Evolutionary conservation across 2,329 filamentous ascomycete species (phyloP).

Genomic region (Sclerotinia trifoliorum): DNA sequence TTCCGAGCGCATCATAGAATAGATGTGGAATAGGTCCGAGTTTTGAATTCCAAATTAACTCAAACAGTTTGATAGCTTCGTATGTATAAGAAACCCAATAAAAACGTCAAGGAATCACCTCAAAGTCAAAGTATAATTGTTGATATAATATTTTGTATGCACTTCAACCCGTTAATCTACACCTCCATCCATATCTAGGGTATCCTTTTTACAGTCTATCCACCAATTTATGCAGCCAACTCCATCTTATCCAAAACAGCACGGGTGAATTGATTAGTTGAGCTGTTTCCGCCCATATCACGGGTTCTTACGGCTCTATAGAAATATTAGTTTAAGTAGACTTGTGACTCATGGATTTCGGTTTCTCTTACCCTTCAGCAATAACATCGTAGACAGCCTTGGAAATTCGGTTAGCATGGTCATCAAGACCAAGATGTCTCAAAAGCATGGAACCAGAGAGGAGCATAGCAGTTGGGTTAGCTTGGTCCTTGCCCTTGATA

Average conservation of each 20-base stretch:
- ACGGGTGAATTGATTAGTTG: conserved; percentile 92
- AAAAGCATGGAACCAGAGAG: conserved; percentile 96
- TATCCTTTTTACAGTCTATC: conserved; percentile 34
- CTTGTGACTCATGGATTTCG: neutral
- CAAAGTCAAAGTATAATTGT: neutral
- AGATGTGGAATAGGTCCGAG: too few species aligned
- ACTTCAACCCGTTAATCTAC: conserved; percentile 33
- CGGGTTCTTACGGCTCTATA: conserved; percentile 78
- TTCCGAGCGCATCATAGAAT: neutral
- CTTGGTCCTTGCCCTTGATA: conserved; percentile 99
- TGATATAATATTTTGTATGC: conserved; percentile 31
- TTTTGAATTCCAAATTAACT: neutral
- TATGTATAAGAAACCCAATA: neutral
- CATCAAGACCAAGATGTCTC: conserved; percentile 93
- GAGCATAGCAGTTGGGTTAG: conserved; percentile 94
- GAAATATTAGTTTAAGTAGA: conserved; percentile 37
- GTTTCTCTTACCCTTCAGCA: conserved; percentile 74
- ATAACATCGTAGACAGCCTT: conserved; percentile 78
- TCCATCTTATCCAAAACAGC: conserved; percentile 97
- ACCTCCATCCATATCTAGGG: conserved; percentile 27
- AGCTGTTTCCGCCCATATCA: conserved; percentile 90
- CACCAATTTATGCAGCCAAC: conserved; percentile 40
- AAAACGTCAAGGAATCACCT: neutral
- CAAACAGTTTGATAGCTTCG: neutral
- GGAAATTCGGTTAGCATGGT: conserved; percentile 97